Percentiles rank a stretch among this genome's conserved stretches.
phyloP scores from a whole-genome alignment of 106 monocot genomes.

The Acorus gramineus region DNA sequence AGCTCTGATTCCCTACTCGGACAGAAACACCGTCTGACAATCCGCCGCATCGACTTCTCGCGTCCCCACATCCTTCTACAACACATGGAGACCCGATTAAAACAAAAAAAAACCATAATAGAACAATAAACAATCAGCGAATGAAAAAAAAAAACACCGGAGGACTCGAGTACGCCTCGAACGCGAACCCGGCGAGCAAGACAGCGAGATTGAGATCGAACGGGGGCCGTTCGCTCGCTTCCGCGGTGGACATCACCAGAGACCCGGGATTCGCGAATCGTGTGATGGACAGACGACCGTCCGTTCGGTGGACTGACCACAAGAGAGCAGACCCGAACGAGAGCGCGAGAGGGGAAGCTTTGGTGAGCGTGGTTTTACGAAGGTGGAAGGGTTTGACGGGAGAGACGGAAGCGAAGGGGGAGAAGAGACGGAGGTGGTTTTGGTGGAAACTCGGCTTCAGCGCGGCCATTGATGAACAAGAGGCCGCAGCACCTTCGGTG shows the following conservation, averaged over 20 bases:
- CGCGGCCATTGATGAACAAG: conserved; percentile 6
- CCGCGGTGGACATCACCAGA: not conserved
- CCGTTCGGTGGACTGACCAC: not conserved
- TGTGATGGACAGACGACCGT: not conserved
- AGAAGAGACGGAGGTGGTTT: not conserved
- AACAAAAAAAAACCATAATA: conserved; percentile 5
- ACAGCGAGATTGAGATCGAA: conserved; percentile 92
- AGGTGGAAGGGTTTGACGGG: not conserved
- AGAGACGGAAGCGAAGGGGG: conserved; percentile 5
- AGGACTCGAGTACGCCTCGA: conserved; percentile 84
- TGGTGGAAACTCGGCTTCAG: conserved; percentile 1
- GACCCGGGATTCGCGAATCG: conserved; percentile 1
- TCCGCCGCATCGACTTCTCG: conserved; percentile 65
- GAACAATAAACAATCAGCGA: not conserved
- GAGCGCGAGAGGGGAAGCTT: conserved; percentile 2
- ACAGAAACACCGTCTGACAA: conserved; percentile 88
- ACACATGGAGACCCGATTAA: conserved; percentile 2
- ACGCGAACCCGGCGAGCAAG: conserved; percentile 91
- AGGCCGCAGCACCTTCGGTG: not conserved
- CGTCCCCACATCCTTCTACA: conserved; percentile 57
- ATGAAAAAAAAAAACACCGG: conserved; percentile 27
- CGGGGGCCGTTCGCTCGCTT: conserved; percentile 37
- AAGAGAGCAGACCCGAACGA: not conserved
- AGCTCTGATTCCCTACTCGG: conserved; percentile 42
- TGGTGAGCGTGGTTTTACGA: conserved; percentile 3